Conservation (phyloP, 2,329 filamentous ascomycete genomes). For the Dothideomycetes sp. region DNA sequence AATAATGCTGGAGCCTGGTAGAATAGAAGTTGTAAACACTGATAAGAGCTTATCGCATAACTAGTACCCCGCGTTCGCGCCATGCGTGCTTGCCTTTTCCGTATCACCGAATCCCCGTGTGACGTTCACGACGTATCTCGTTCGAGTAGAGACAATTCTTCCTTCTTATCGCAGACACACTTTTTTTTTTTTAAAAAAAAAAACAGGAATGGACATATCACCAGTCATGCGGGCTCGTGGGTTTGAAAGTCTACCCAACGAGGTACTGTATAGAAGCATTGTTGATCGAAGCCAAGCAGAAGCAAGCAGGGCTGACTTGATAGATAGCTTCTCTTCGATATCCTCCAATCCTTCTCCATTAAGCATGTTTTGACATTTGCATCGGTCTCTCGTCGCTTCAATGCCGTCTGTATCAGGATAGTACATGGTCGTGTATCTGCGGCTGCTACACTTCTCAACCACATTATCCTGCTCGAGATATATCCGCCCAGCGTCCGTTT, state of each 20-base stretch:
- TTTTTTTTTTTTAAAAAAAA: no score
- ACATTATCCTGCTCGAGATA: conserved; percentile 67
- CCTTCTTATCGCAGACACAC: no score
- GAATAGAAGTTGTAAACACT: no score
- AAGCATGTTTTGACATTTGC: conserved; percentile 44
- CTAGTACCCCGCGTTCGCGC: no score
- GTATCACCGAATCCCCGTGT: background rate
- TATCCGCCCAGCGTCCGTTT: conserved; percentile 64
- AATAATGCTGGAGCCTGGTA: no score
- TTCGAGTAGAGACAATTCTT: no score
- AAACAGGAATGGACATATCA: no score
- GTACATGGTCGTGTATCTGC: conserved; percentile 55
- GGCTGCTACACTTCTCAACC: conserved; percentile 49
- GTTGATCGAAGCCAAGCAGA: no score
- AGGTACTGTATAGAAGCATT: conserved; percentile 17
- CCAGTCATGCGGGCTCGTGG: no score
- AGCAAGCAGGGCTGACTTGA: background rate
- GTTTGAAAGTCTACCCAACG: conserved; percentile 25
- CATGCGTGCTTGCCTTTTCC: background rate
- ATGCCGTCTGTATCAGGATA: conserved; percentile 53
- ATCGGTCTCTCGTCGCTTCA: conserved; percentile 53
- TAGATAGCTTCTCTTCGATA: conserved; percentile 33
- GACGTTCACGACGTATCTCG: no score
- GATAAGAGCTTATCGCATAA: background rate
- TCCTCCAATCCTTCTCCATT: conserved; percentile 34